phyloP scores from a whole-genome alignment of 257 asterid species.

The Solanum etuberosum region DNA sequence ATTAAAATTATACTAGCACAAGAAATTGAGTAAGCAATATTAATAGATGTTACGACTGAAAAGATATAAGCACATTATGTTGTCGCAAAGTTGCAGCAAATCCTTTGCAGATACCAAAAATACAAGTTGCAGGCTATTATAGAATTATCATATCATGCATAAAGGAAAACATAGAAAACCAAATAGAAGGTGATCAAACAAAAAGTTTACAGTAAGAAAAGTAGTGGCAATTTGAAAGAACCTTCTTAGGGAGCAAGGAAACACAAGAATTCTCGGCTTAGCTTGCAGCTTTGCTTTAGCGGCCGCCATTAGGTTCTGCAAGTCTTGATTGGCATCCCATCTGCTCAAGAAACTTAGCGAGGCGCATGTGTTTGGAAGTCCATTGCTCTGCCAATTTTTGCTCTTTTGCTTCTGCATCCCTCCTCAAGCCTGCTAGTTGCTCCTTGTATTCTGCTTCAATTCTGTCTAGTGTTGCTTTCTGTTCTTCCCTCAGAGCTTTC shows the following conservation, averaged over 20 bases:
- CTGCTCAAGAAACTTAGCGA: conserved; percentile 62
- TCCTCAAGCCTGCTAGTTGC: conserved; percentile 63
- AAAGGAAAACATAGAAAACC: background rate
- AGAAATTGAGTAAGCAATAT: background rate
- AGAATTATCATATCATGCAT: background rate
- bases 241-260: background rate
- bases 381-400: conserved; percentile 88
- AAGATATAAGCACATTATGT: background rate
- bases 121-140: background rate
- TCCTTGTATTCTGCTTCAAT: conserved; percentile 75
- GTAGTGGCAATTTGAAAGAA: background rate
- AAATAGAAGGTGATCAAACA: background rate
- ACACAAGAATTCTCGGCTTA: background rate
- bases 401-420: conserved; percentile 86
- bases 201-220: background rate
- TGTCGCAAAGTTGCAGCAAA: background rate
- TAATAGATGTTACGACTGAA: background rate
- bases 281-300: background rate
- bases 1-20: background rate
- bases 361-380: conserved; percentile 64
- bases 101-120: background rate
- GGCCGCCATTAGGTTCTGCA: conserved; percentile 23
- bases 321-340: conserved; percentile 40
- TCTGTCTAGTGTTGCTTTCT: conserved; percentile 45
- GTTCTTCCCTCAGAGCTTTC: conserved; percentile 66